A percentile compares a stretch with the other conserved stretches of the same genome.
These are phyloP conservation scores for Hemileia vastatrix DNA, from an alignment of 1,284 basidiomycete genomes.

Conservation along the genomic window DNA sequence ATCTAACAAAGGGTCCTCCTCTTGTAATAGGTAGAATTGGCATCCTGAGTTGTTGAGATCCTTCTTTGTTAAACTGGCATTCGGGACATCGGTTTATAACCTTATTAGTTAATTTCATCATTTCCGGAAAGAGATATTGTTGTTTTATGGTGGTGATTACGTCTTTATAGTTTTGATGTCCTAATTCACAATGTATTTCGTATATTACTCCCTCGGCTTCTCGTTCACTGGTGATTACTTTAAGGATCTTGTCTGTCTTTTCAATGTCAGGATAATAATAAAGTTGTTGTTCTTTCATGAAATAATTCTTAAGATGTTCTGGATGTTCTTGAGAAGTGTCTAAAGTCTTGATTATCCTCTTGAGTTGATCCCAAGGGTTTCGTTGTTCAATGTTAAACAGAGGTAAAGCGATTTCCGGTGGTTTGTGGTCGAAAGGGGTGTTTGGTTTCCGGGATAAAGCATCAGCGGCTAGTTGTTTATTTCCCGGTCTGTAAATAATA, in stretches of 20 bases:
- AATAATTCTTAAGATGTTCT: not conserved
- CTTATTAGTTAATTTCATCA: not conserved
- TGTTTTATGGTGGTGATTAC: not conserved
- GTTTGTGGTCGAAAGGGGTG: not conserved
- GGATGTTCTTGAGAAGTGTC: not conserved
- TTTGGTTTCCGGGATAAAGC: constrained; percentile 4
- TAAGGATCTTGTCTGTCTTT: too few relatives aligned
- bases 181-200: too few relatives aligned
- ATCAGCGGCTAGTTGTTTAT: constrained; percentile 5
- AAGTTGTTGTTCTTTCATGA: too few relatives aligned
- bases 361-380: not conserved
- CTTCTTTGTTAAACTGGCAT: not conserved
- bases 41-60: not conserved
- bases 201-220: too few relatives aligned
- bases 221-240: too few relatives aligned
- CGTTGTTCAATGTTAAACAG: not conserved
- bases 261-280: too few relatives aligned
- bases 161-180: not conserved
- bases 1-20: not conserved
- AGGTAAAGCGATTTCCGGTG: not conserved
- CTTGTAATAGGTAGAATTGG: not conserved
- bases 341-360: not conserved
- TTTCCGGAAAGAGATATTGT: not conserved
- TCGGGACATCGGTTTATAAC: not conserved
- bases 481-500: constrained; percentile 5